These are phyloP conservation scores for Clonostachys sp. DNA, from an alignment of 2,329 filamentous ascomycete species.

Conservation along the genomic window DNA sequence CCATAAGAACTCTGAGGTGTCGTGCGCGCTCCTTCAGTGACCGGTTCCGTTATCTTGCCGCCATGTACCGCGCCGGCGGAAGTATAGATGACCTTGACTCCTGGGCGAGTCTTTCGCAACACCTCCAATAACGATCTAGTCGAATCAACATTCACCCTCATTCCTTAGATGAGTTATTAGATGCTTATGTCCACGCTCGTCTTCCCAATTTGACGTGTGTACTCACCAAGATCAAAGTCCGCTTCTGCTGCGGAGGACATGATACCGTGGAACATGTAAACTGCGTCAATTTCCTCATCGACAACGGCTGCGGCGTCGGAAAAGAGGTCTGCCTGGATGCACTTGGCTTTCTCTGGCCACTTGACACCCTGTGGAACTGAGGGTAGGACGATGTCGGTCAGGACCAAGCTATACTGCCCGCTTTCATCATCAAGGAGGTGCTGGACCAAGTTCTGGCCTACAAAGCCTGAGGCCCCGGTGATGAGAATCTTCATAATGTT, in stretches of 20 bases:
- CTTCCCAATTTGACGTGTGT: no score
- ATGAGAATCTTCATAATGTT: constrained; percentile 43
- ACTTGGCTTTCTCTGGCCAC: constrained; percentile 15
- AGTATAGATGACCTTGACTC: constrained; percentile 50
- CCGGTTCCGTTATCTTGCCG: constrained; percentile 38
- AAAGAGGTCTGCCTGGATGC: constrained; percentile 15
- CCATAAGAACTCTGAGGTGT: constrained; percentile 56
- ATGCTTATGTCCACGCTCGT: no score
- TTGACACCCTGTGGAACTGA: constrained; percentile 32
- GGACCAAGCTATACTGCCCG: constrained; percentile 34
- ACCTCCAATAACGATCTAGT: constrained; percentile 47
- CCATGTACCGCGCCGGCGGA: constrained; percentile 57
- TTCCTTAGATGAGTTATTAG: not conserved
- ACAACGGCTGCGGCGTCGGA: constrained; percentile 6
- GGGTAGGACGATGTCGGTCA: constrained; percentile 53
- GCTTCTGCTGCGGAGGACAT: constrained; percentile 59
- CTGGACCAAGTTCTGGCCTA: constrained; percentile 55
- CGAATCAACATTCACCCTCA: constrained; percentile 49
- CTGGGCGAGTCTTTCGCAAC: constrained; percentile 35
- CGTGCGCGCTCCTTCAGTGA: constrained; percentile 33
- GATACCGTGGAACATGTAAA: constrained; percentile 57
- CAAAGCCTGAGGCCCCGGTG: constrained; percentile 60
- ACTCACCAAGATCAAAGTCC: constrained; percentile 47
- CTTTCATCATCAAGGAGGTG: constrained; percentile 40
- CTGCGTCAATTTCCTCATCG: constrained; percentile 29